phyloP scores from a whole-genome alignment of 78 protist species.

The Trichosphaerium sp. region DNA sequence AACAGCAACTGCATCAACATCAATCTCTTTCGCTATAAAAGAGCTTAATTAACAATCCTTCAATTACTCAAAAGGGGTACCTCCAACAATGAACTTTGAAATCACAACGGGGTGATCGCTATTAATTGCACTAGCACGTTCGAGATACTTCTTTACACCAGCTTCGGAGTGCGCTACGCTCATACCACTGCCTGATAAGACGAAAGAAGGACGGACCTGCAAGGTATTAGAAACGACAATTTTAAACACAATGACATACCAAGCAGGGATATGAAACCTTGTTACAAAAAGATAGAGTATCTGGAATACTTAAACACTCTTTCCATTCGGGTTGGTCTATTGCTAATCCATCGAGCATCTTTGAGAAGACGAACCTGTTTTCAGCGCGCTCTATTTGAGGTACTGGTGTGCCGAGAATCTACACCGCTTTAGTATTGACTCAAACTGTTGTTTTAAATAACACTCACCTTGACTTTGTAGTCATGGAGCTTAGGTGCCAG shows the following conservation, averaged over 20 bases:
- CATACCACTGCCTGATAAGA: slow-evolving; percentile 61
- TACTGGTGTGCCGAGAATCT: slow-evolving; percentile 37
- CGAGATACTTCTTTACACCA: slow-evolving; percentile 27
- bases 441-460: slow-evolving; percentile 39
- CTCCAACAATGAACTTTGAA: slow-evolving; percentile 46
- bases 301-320: slow-evolving; percentile 1
- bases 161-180: slow-evolving; percentile 31
- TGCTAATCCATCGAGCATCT: slow-evolving; percentile 21
- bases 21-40: slow-evolving; percentile 51
- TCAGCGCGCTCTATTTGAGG: slow-evolving; percentile 61
- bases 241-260: too few species aligned
- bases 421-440: slow-evolving; percentile 1
- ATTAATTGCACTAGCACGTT: slow-evolving; percentile 23
- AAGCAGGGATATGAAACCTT: slow-evolving; percentile 58
- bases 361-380: slow-evolving; percentile 48
- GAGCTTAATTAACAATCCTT: too few species aligned
- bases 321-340: slow-evolving; percentile 56
- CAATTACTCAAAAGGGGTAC: too few species aligned
- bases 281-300: slow-evolving; percentile 29
- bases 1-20: slow-evolving; percentile 55
- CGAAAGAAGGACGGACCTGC: slow-evolving; percentile 65
- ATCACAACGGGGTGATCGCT: slow-evolving; percentile 53
- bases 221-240: too few species aligned
- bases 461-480: too few species aligned
- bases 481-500: too few species aligned